Percentiles rank a stretch among this genome's conserved stretches.
Evolutionary conservation across 2,329 filamentous ascomycete species (phyloP).

Genomic region (Epichloe hybrida): DNA sequence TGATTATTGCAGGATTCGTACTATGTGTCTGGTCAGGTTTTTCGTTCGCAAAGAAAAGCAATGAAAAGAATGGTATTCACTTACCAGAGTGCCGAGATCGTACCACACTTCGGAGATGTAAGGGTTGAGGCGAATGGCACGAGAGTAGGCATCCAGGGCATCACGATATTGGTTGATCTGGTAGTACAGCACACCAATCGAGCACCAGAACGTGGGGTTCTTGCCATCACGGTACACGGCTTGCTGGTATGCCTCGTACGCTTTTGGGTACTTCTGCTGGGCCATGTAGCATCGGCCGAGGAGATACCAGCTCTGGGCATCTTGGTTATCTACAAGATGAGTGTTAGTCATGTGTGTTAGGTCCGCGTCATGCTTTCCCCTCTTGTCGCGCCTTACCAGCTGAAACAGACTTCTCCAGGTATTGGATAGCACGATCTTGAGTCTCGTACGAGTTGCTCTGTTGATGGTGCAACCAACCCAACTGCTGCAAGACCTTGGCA

Average conservation of each 20-base stretch:
- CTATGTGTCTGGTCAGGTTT: slow-evolving; percentile 27
- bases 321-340: slow-evolving; percentile 62
- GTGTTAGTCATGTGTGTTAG: neutral
- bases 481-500: slow-evolving; percentile 93
- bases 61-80: slow-evolving; percentile 21
- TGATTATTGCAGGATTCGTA: slow-evolving; percentile 99
- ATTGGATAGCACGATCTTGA: slow-evolving; percentile 93
- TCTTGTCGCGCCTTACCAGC: slow-evolving; percentile 50
- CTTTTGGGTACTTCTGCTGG: slow-evolving; percentile 96
- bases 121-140: slow-evolving; percentile 89
- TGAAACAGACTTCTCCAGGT: slow-evolving; percentile 88
- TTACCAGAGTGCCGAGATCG: slow-evolving; percentile 85
- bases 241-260: slow-evolving; percentile 96
- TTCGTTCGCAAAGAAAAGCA: neutral
- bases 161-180: slow-evolving; percentile 99
- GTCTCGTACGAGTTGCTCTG: slow-evolving; percentile 83
- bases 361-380: neutral
- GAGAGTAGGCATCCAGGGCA: slow-evolving; percentile 91
- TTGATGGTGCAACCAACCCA: slow-evolving; percentile 95
- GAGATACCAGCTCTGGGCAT: slow-evolving; percentile 97
- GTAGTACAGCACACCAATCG: slow-evolving; percentile 96
- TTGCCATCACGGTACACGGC: slow-evolving; percentile 95
- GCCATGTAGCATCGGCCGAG: slow-evolving; percentile 98
- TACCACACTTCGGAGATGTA: slow-evolving; percentile 99
- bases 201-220: slow-evolving; percentile 99